Evolutionary conservation across 148 eudicot species (phyloP).

Genomic region (Chenopodium album): DNA sequence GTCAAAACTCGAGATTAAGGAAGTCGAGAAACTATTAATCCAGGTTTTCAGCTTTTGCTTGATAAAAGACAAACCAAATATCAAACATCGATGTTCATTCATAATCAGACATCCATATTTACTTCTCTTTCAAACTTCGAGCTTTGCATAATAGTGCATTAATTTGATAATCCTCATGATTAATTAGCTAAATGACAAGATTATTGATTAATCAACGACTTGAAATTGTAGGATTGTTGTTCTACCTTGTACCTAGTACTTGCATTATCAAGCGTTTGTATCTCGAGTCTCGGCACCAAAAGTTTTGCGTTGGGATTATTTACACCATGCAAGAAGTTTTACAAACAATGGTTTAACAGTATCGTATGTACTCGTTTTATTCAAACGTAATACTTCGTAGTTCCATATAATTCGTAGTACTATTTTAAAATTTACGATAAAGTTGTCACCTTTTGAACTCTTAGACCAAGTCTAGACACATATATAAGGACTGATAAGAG

Average conservation of each 20-base stretch:
- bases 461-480: no score
- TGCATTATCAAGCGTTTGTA: neutral
- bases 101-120: neutral
- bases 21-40: neutral
- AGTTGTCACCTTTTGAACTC: no score
- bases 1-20: neutral
- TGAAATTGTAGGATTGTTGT: no score
- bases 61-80: constrained; percentile 5
- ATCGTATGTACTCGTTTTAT: no score
- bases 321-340: no score
- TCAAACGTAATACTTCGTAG: no score
- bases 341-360: no score
- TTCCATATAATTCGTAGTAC: no score
- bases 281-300: neutral
- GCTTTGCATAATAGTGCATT: neutral
- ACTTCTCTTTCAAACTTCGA: constrained; percentile 3
- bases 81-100: neutral
- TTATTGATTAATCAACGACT: neutral
- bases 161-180: neutral
- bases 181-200: constrained; percentile 18
- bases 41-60: constrained; percentile 7
- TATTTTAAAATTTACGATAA: no score
- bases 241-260: neutral
- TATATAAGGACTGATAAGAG: no score
- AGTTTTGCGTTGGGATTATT: neutral